Evolutionary conservation across 2,329 filamentous ascomycete species (phyloP), one percentile per base, ranked within the genome.

Genomic region (Zymoseptoria passerinii): DNA sequence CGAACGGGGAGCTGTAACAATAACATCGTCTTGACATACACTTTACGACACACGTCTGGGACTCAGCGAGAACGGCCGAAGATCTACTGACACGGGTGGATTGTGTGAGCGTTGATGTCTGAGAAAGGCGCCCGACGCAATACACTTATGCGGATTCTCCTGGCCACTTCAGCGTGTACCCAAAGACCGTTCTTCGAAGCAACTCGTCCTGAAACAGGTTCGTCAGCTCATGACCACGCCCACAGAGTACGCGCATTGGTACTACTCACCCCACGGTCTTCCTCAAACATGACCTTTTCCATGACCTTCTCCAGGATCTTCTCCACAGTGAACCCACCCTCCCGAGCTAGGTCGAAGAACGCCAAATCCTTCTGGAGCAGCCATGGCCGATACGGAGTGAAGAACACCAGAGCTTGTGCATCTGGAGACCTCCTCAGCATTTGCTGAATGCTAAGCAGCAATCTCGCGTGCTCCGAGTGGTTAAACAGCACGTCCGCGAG

Each of bases 321-420:
- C 63, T 86, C 85, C 2, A 96, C 91, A 16, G 75, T 74, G 61
- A 96, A 88, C 0, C 90, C 91, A 53, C 78, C 80, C 54, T 83
- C 81, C 59, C 83, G 78, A 4, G 87, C 89, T 58, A 91, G 69
- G 53, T 91, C 88, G 70, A 96, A 96, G 76, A 96, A 96, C 3
- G 81, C 83, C 71, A 95, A 78, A 68, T 96, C 94, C 73, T 90
- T 88, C 62, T 91, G 82, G 67, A 88, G 80, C 69, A 96, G 78
- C 92, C 92, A 96, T 1, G 92, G 92, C 62, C 94, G 81, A 75
- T 97, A 96, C 19, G 90, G 92, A 0, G 92, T 95, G 76, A 96
- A 97, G 73, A 96, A 95, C 7, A 96, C 91, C 67, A 92, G 82
- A 1, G 91, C 90, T 56, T 80, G 80, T 53, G 86, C 83, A 1